phyloP scores from a whole-genome alignment of 1,284 basidiomycete species.

The Fomes fomentarius region DNA sequence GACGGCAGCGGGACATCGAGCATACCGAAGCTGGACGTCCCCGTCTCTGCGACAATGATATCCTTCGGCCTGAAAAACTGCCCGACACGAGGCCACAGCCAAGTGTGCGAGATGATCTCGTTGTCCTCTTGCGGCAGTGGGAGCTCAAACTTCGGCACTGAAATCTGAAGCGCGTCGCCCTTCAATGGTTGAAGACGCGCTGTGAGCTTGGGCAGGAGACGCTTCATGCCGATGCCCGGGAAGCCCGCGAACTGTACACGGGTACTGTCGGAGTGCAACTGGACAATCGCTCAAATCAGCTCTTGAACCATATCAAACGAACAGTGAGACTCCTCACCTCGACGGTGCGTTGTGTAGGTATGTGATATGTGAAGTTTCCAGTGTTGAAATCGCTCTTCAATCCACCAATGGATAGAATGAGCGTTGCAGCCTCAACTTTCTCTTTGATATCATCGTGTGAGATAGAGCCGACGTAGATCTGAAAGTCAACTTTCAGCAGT shows the following conservation, averaged over 20 bases:
- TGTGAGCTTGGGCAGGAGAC: conserved; percentile 70
- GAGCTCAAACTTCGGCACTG: conserved; percentile 52
- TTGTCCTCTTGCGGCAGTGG: conserved; percentile 53
- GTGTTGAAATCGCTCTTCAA: conserved; percentile 92
- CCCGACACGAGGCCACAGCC: conserved; percentile 86
- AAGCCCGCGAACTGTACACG: conserved; percentile 67
- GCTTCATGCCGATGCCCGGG: conserved; percentile 72
- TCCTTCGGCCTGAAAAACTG: conserved; percentile 80
- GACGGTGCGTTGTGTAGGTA: conserved; percentile 61
- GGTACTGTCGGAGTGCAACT: conserved; percentile 87
- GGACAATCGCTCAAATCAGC: no score
- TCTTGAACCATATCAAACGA: background rate
- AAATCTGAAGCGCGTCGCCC: conserved; percentile 41
- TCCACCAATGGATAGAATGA: conserved; percentile 83
- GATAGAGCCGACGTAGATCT: conserved; percentile 85
- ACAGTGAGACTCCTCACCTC: conserved; percentile 51
- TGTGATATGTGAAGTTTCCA: conserved; percentile 79
- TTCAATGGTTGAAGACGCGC: conserved; percentile 51
- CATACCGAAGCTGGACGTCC: conserved; percentile 47
- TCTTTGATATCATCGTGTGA: conserved; percentile 74
- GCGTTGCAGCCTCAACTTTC: conserved; percentile 80
- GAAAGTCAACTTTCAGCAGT: background rate
- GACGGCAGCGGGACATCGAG: conserved; percentile 78
- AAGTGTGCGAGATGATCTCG: conserved; percentile 69
- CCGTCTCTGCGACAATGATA: conserved; percentile 87